Percentiles rank a stretch among this genome's conserved stretches.
Conservation (phyloP, 257 asterid species). For the Thymus mandschuricus region DNA sequence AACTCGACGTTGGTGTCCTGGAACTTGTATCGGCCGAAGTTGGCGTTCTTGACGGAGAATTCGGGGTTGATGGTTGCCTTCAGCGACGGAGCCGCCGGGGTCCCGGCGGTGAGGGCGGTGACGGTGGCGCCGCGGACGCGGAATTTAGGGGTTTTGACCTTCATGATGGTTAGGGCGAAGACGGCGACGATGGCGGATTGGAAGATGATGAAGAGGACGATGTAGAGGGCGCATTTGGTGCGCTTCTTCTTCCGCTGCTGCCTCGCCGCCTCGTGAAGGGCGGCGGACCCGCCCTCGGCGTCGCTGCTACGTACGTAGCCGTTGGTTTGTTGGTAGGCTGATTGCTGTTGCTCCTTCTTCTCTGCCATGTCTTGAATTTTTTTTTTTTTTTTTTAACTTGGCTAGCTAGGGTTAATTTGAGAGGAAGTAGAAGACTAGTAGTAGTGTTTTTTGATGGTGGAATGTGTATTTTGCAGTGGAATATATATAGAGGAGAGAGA, state of each 20-base stretch:
- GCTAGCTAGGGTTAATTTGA: too few relatives aligned
- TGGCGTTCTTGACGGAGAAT: constrained; percentile 39
- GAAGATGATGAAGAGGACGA: constrained; percentile 38
- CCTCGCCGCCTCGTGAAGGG: constrained; percentile 18
- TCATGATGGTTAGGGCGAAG: constrained; percentile 43
- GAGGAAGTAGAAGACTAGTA: too few relatives aligned
- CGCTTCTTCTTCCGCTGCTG: constrained; percentile 40
- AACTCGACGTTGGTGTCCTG: constrained; percentile 24
- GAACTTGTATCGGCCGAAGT: constrained; percentile 44
- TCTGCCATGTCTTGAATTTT: too few relatives aligned
- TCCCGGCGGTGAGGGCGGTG: constrained; percentile 18
- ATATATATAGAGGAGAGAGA: constrained; percentile 18
- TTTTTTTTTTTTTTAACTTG: neutral
- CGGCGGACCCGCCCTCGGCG: constrained; percentile 4
- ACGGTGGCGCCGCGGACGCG: constrained; percentile 33
- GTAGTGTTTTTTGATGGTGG: neutral
- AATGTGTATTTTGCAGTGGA: neutral
- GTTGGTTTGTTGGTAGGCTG: constrained; percentile 20
- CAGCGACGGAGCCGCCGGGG: constrained; percentile 23
- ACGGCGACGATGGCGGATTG: constrained; percentile 36
- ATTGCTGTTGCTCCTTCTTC: neutral
- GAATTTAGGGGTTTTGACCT: constrained; percentile 46
- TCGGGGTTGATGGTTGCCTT: constrained; percentile 31
- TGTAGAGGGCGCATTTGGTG: constrained; percentile 36
- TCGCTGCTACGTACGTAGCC: constrained; percentile 25